These are phyloP conservation scores for Xylaria sp. DNA, from an alignment of 2,329 filamentous ascomycete genomes.

Conservation along the genomic window DNA sequence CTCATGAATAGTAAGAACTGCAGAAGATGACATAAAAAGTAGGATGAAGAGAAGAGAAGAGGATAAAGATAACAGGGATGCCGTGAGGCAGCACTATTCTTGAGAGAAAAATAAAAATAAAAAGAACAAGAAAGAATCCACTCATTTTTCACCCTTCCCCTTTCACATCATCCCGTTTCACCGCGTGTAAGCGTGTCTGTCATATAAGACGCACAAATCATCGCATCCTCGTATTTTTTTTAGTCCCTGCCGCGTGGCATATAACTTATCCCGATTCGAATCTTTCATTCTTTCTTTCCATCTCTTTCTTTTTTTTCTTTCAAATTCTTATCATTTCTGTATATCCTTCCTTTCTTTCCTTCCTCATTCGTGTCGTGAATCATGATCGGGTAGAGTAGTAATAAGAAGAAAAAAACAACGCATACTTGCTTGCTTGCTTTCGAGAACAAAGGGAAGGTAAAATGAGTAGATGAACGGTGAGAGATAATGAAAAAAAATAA, in stretches of 20 bases:
- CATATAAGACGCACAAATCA: neutral
- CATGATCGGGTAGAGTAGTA: slow-evolving; percentile 26
- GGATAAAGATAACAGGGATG: slow-evolving; percentile 45
- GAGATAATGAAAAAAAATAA: slow-evolving; percentile 17
- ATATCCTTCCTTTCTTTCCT: slow-evolving; percentile 10
- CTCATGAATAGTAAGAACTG: slow-evolving; percentile 26
- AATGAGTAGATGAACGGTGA: slow-evolving; percentile 35
- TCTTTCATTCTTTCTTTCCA: neutral
- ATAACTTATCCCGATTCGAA: slow-evolving; percentile 1
- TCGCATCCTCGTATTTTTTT: neutral
- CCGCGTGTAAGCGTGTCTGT: neutral
- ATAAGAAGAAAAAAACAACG: neutral
- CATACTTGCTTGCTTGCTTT: neutral
- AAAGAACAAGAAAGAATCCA: slow-evolving; percentile 14
- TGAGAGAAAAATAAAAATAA: slow-evolving; percentile 16
- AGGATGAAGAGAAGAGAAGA: slow-evolving; percentile 28
- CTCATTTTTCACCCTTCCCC: slow-evolving; percentile 27
- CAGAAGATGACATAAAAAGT: slow-evolving; percentile 17
- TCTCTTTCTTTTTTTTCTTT: neutral
- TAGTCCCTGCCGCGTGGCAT: slow-evolving; percentile 36
- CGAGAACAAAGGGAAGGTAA: slow-evolving; percentile 35
- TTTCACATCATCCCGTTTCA: neutral
- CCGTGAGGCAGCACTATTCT: slow-evolving; percentile 51
- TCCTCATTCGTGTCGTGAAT: slow-evolving; percentile 36
- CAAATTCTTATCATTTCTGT: slow-evolving; percentile 11